Base-by-base conservation (phyloP, 345 rosid genomes). In the Hibiscus mutabilis region DNA sequence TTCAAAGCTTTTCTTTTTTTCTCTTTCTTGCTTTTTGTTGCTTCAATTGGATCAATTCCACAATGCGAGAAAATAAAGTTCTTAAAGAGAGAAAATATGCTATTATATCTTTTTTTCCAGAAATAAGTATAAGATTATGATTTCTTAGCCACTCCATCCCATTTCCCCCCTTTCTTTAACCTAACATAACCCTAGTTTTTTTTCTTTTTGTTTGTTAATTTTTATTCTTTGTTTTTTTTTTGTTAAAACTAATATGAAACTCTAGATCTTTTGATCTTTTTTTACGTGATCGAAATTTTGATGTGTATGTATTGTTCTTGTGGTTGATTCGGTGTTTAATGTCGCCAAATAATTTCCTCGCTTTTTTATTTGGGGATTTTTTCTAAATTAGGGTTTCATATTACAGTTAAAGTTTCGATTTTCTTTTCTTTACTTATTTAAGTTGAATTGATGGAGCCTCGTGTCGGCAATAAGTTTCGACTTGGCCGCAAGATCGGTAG, bases 401-500 rank as follows among this genome's bases (percentile, higher is more conserved):
- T 58, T 52, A 9, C 19, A 64, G 63, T 22, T 74, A 59, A 69
- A 66, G 37, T 69, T 69, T 63, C 15, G 19, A 19, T n/a, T n/a
- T n/a, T n/a, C n/a, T n/a, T n/a, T n/a, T n/a, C n/a, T n/a, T n/a
- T n/a, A n/a, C n/a, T n/a, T n/a, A n/a, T n/a, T n/a, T n/a, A 49
- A 63, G 47, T 64, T 8, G 65, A 77, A 62, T 81, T 72, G 70
- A 93, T 93, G 98, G 98, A 93, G 75, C 92, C 92, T 2, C 83
- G 91, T 55, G 91, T 95, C 15, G 98, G 92, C 25, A 90, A 89
- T 77, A 92, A 92, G 89, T 95, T 89, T 80, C 85, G 89, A 47
- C 90, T 92, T 27, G 98, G 99, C 70, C 77, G 92, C 15, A 95
- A 92, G 97, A 95, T 95, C 87, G 99, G 98, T 22, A 82, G 98